Evolutionary conservation across 768 basidiomycete genomes (phyloP), one percentile per base, ranked within the genome.

Genomic region (Dacryopinax spathularia): DNA sequence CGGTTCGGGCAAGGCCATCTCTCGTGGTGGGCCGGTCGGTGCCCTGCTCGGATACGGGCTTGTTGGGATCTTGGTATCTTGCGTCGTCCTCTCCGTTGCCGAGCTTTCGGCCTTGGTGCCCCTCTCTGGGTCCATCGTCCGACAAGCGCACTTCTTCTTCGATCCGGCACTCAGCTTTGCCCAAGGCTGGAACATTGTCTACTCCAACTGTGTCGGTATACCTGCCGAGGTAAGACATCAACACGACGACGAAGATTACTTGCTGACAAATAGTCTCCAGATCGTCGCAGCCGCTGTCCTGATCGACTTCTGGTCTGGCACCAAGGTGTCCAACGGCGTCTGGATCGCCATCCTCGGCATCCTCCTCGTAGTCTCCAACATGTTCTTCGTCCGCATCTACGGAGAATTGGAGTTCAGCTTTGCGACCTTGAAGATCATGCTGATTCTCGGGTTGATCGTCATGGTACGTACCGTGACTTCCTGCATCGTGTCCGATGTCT

Each of bases 41-140:
- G 84, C 85, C 4, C 75, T 87, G 29, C 74, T 87, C 43, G 84
- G 84, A 1, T 87, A 87, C 69, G 72, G 72, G 0, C 70, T 86
- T 63, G 84, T 88, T 48, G 86, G 84, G 48, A 82, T 84, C 1
- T 82, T 85, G 34, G 82, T 84, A 15, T 87, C 85, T 71, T 76
- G 84, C 77, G 81, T 84, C 2, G 73, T 88, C 15, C 85, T 85
- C 68, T 81, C 84, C 1, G 71, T 88, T 15, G 87, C 83, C 34
- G 88, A 90, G 74, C 86, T 89, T 87, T 86, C 87, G n/a, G 82
- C 85, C 2, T 81, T 82, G 73, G 87, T 86, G 0, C 88, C 88
- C 1, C 83, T 89, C 59, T 86, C 87, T 2, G 88, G 88, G 18
- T 88, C 71, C 86, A 86, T 20, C 85, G 87, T 20, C 80, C 71